These are phyloP conservation scores for Medicago truncatula DNA, from an alignment of 306 rosid genomes.

Conservation along the genomic window MtrunA17r5.0-ANR NC_053046.1:13929001-13929500, in stretches of 20 bases:
- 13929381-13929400: too few relatives aligned
- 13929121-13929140: constrained; percentile 1
- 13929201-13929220: constrained; percentile 2
- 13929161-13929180: neutral
- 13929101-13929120: constrained; percentile 1
- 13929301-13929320: neutral
- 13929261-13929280: neutral
- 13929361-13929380: too few relatives aligned
- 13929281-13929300: neutral
- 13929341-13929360: too few relatives aligned
- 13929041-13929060: constrained; percentile 21
- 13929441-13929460: too few relatives aligned
- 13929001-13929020: neutral
- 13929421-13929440: too few relatives aligned
- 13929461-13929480: too few relatives aligned
- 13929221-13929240: neutral
- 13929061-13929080: neutral
- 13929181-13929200: neutral
- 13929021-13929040: constrained; percentile 43
- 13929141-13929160: neutral
- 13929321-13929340: neutral
- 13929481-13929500: too few relatives aligned
- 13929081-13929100: neutral
- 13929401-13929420: too few relatives aligned
- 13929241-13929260: neutral